Conservation (phyloP, 805 yeast genomes). For the Wickerhamomyces alni region DNA sequence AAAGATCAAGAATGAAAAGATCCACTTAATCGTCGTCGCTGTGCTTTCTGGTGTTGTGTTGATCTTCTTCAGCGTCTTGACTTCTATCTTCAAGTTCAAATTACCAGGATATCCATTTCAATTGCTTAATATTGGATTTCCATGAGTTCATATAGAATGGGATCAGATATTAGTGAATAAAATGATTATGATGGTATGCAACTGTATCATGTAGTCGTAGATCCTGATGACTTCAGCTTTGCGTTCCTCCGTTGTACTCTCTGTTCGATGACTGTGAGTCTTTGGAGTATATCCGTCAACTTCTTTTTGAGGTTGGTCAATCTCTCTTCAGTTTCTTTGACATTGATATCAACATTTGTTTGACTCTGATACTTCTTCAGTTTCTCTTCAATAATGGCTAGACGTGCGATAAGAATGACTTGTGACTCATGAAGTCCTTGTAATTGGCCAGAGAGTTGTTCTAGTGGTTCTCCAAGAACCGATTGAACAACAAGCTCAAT, state of each 20-base stretch:
- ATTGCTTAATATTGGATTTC: slow-evolving; percentile 35
- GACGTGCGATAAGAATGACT: slow-evolving; percentile 42
- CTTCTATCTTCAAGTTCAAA: slow-evolving; percentile 65
- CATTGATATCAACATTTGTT: slow-evolving; percentile 13
- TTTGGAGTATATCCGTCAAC: slow-evolving; percentile 18
- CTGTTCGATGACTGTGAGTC: slow-evolving; percentile 31
- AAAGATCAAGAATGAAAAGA: slow-evolving; percentile 34
- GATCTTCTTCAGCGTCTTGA: slow-evolving; percentile 54
- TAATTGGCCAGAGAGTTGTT: slow-evolving; percentile 42
- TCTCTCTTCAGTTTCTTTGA: slow-evolving; percentile 18
- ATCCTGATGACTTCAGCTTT: no score
- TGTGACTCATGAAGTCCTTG: slow-evolving; percentile 53
- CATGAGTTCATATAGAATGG: slow-evolving; percentile 2
- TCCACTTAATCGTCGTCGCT: slow-evolving; percentile 43
- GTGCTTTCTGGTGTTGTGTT: slow-evolving; percentile 40
- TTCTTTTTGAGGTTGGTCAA: slow-evolving; percentile 20
- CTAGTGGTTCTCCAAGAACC: slow-evolving; percentile 48
- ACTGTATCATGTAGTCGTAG: no score
- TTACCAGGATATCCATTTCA: slow-evolving; percentile 72
- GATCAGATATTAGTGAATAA: no score
- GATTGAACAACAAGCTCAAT: slow-evolving; percentile 55
- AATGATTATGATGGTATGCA: no score
- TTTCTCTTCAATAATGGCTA: slow-evolving; percentile 35
- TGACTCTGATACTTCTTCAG: slow-evolving; percentile 24
- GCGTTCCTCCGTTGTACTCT: slow-evolving; percentile 16